These are phyloP conservation scores for Suhomyces vadensis DNA, from an alignment of 805 yeast genomes.

Conservation along the genomic window DNA sequence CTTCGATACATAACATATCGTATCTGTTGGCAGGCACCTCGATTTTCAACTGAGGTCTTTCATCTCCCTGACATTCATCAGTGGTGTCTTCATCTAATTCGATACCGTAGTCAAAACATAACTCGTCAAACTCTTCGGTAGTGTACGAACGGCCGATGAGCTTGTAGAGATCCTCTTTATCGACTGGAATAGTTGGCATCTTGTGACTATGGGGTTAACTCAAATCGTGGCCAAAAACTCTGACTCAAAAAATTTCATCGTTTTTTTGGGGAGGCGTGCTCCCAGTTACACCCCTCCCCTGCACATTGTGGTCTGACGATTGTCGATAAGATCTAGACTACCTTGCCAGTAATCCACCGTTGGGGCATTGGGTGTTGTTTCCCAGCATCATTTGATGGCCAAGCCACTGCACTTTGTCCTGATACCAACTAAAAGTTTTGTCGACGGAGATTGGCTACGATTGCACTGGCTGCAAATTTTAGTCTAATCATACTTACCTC, in stretches of 20 bases:
- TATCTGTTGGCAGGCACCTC: slow-evolving; percentile 98
- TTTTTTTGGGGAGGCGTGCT: slow-evolving; percentile 9
- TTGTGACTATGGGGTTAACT: slow-evolving; percentile 12
- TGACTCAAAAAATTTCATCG: slow-evolving; percentile 13
- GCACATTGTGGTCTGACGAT: too few relatives aligned
- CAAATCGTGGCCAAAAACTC: background rate
- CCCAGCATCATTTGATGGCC: too few relatives aligned
- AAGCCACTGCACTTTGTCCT: too few relatives aligned
- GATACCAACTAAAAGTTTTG: too few relatives aligned
- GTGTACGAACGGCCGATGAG: slow-evolving; percentile 63
- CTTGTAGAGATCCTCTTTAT: slow-evolving; percentile 86
- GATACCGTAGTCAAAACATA: slow-evolving; percentile 96
- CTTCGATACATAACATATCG: slow-evolving; percentile 97
- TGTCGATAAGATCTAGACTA: too few relatives aligned
- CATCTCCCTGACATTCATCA: slow-evolving; percentile 66
- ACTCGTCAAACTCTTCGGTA: slow-evolving; percentile 91
- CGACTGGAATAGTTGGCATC: slow-evolving; percentile 98
- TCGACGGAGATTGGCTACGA: too few relatives aligned
- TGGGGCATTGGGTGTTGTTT: too few relatives aligned
- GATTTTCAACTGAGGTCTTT: slow-evolving; percentile 94
- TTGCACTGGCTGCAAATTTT: too few relatives aligned
- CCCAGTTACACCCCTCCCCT: slow-evolving; percentile 10
- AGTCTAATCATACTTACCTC: too few relatives aligned
- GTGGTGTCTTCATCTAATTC: slow-evolving; percentile 98
- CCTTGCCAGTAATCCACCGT: too few relatives aligned